Evolutionary conservation across 2,329 filamentous ascomycete genomes (phyloP), one percentile per base, ranked within the genome.

Genomic region (Ascochyta fabae): DNA sequence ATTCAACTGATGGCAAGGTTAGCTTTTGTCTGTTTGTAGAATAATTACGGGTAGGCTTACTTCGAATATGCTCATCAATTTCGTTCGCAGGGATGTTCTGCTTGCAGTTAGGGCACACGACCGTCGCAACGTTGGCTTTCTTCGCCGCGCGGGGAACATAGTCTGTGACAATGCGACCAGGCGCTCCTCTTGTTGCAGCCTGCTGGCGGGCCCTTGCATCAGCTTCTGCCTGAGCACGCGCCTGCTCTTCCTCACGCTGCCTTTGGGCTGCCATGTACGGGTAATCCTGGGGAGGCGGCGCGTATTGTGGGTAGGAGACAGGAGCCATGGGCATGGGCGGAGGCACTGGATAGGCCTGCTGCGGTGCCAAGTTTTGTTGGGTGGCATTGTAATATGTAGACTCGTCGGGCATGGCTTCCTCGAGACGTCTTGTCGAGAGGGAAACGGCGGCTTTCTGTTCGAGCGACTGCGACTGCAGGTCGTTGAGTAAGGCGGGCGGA

Each of bases 361-460:
- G 46, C 47, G 70, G 64, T 15, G 60, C 62, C 42, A 67, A 50
- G 49, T 70, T 52, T 61, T 67, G 75, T 62, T 71, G 70, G 31
- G 62, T 66, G 13, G 61, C 66, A 59, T 74, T 70, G 72, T 75
- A 76, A 54, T 76, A 73, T 15, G 69, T 59, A 56, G 87, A 76
- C 40, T 91, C 90, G 46, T 88, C 89, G 3, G 95, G 95, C 84
- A 96, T 91, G 6, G 94, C 92, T 80, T 99, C 95, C 76, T 99
- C 95, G 61, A 99, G 92, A 54, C 94, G 89, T 65, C 93, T 82
- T 69, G 89, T 88, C 2, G 91, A 86, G 61, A 97, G 88, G 34
- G 92, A 96, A 71, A 95, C 89, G 76, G 89, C 90, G 53, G 94
- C 96, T 77, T 96, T 95, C 76, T 98, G 92, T 72, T 99, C 95